Base-by-base conservation (phyloP, 2,329 filamentous ascomycete genomes). In the Sordariomycetes sp. region DNA sequence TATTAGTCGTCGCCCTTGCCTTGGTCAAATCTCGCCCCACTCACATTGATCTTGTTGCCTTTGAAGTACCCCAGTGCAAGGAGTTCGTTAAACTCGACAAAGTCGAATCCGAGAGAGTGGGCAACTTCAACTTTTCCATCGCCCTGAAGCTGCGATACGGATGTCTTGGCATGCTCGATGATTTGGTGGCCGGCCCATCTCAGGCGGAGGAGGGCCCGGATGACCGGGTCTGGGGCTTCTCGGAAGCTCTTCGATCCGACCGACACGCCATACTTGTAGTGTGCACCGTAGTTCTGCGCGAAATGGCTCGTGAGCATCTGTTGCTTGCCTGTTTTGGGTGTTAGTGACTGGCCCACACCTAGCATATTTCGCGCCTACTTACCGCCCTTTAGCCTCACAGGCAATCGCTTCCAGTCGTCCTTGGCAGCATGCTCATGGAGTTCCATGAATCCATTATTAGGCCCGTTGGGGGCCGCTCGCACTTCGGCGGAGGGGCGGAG, bases 251-350 rank as follows among this genome's bases (percentile, higher is more conserved):
- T 71, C 3, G 74, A 79, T 6, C 76, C 69, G 2, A 82, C 79
- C 1, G 75, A 71, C 1, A 85, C 83, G 40, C 82, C 76, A 64
- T 84, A 88, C 58, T 88, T 87, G 67, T 88, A 89, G 0, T 79
- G 78, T 60, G 84, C 84, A 1, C 85, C 85, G 74, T 78, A 82
- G 61, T 85, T 85, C 34, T 76, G 74, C 2, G 71, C 68, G 60
- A 79, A 84, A 56, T 83, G 79, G 0, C 76, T 71, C 1, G 76
- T 80, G 3, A 80, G 66, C 4, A 74, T 70, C 58, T 80, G 76
- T 10, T 70, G 63, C 2, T 67, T 65, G 8, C 61, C 72, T 75
- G 25, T 16, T n/a, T 5, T 11, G 24, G 8, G 14, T 22, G 66
- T 73, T 40, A 70, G 63, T n/a, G 18, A n/a, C 22, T 10, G 25